phyloP scores from a whole-genome alignment of 129 eudicot genomes.

The Flaveria brownii region DNA sequence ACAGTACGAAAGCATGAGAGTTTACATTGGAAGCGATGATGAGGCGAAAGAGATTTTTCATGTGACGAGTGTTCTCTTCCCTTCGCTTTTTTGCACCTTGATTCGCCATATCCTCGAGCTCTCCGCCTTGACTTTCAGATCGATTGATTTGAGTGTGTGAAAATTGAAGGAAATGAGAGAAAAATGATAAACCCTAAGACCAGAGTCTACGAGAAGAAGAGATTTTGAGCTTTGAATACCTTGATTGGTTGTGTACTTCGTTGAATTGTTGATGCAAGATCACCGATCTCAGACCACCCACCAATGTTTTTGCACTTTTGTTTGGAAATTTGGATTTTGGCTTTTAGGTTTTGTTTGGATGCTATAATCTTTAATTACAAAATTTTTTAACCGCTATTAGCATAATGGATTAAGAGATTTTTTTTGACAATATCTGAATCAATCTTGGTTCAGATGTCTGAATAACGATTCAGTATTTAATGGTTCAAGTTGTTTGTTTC shows the following conservation, averaged over 20 bases:
- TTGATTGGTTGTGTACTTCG: not conserved
- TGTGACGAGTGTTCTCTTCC: slow-evolving; percentile 84
- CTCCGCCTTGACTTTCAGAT: not conserved
- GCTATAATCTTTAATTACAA: no score
- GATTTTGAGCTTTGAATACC: slow-evolving; percentile 16
- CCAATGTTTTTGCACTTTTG: no score
- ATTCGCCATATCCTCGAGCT: slow-evolving; percentile 57
- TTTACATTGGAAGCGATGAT: slow-evolving; percentile 74
- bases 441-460: no score
- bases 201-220: slow-evolving; percentile 12
- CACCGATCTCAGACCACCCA: no score
- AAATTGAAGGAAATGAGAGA: slow-evolving; percentile 2
- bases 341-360: no score
- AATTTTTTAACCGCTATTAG: no score
- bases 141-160: not conserved
- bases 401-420: no score
- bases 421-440: no score
- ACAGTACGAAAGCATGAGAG: not conserved
- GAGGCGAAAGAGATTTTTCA: slow-evolving; percentile 67
- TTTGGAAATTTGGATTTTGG: no score
- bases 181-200: slow-evolving; percentile 29
- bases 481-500: no score
- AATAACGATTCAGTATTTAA: no score
- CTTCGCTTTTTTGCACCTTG: slow-evolving; percentile 96
- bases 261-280: no score